Base-by-base conservation (phyloP, 1,284 basidiomycete genomes). In the Heterobasidion occidentale region DNA sequence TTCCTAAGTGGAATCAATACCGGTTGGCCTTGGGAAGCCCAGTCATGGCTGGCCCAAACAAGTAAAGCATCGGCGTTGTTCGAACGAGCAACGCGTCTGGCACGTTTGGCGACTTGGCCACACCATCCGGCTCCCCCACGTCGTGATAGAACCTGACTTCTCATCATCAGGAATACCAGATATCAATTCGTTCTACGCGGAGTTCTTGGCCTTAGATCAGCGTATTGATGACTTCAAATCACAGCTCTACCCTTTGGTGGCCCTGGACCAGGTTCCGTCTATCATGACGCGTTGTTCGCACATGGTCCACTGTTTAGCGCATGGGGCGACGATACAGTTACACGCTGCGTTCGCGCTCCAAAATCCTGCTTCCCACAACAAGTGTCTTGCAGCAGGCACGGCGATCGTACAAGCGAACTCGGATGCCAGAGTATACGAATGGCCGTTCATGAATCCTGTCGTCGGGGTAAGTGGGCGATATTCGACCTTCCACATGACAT, bases 241-340 rank as follows among this genome's bases (percentile, higher is more conserved):
- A 34, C 55, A 56, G 36, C 42, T 56, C 15, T 46, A 27, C 15
- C 35, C 50, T n/a, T 38, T 56, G 19, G 55, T n/a, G 33, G 47
- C 51, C 35, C 11, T 47, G 15, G 45, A 35, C 34, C 27, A 33
- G 12, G 33, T 54, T 14, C 34, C 46, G 19, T 27, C 38, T 20
- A 46, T 64, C 19, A 56, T 59, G 46, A 52, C 53, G 15, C 63
- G 59, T 8, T 45, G 62, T 1, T 65, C 64, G 20, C 62, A 67
- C n/a, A 62, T 65, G 36, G 61, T 62, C 35, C 61, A 62, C 54
- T 63, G 73, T 7, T 62, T 77, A 8, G 69, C 72, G 47, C 64
- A 67, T 33, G 63, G 62, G 1, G 64, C 70, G 3, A 62, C 71
- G 20, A 69, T 74, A 3, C 72, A 68, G 12, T 66, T 78, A 7